phyloP scores from a whole-genome alignment of 2,329 filamentous ascomycete genomes.

The Metarhizium sp. region DNA sequence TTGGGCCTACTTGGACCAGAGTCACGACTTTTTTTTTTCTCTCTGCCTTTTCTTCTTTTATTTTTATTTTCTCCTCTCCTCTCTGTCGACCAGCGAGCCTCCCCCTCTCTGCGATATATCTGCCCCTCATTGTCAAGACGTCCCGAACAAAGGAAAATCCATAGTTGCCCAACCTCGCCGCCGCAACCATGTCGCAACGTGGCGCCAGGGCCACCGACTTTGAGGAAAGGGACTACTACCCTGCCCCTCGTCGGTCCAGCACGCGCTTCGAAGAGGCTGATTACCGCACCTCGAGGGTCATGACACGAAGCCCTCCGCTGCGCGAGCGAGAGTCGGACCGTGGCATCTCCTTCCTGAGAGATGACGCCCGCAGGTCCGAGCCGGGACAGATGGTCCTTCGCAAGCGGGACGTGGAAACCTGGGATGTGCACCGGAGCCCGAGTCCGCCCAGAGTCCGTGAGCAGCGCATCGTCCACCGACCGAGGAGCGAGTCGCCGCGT shows the following conservation, averaged over 20 bases:
- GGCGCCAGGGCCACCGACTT: conserved; percentile 24
- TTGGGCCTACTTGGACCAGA: background rate
- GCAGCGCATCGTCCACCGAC: conserved; percentile 32
- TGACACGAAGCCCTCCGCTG: conserved; percentile 19
- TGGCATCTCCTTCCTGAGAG: conserved; percentile 41
- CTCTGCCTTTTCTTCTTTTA: background rate
- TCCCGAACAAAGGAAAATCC: background rate
- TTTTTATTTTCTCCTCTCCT: background rate
- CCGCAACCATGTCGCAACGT: conserved; percentile 11
- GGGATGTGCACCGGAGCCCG: conserved; percentile 39
- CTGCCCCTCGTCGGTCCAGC: conserved; percentile 24
- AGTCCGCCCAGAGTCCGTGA: conserved; percentile 33
- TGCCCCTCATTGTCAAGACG: background rate
- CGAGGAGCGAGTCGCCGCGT: conserved; percentile 32
- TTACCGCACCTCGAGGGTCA: conserved; percentile 13
- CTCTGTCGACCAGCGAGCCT: background rate
- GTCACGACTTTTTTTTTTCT: background rate
- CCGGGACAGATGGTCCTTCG: conserved; percentile 44
- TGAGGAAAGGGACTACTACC: conserved; percentile 36
- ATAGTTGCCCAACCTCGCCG: background rate
- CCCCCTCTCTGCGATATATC: background rate
- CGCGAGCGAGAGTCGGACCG: conserved; percentile 35
- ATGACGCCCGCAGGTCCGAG: conserved; percentile 37
- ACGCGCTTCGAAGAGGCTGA: conserved; percentile 17
- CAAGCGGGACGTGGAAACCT: conserved; percentile 44